These are phyloP conservation scores for Alternaria solani DNA, from an alignment of 2,329 filamentous ascomycete genomes.

Conservation along the genomic window DNA sequence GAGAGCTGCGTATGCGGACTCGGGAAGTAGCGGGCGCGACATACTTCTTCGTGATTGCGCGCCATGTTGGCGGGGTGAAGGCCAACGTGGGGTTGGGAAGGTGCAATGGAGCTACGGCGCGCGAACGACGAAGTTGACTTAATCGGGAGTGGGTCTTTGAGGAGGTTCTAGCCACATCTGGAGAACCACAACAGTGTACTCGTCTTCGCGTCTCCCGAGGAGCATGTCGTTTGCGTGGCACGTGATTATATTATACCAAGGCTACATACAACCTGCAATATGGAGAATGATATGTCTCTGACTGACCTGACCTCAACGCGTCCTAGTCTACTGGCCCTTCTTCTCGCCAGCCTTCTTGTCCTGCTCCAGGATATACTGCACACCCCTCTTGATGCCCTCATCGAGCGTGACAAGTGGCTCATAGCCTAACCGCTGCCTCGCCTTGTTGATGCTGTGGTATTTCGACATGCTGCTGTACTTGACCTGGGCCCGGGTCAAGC, in stretches of 20 bases:
- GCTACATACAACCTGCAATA: not conserved
- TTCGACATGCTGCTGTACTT: conserved; percentile 76
- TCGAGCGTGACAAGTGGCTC: conserved; percentile 70
- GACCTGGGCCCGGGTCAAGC: conserved; percentile 59
- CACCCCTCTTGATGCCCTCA: conserved; percentile 65
- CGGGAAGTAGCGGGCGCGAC: conserved; percentile 44
- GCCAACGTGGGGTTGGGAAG: conserved; percentile 12
- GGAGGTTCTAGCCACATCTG: conserved; percentile 17
- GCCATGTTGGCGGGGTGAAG: conserved; percentile 36
- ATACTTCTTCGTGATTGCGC: conserved; percentile 38
- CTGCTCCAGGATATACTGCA: conserved; percentile 51
- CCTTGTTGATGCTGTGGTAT: conserved; percentile 81
- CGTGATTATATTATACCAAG: not conserved
- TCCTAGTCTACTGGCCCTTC: conserved; percentile 41
- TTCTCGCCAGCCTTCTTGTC: conserved; percentile 43
- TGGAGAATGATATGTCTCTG: not conserved
- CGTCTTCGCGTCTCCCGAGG: not conserved
- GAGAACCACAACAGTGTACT: not conserved
- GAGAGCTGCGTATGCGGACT: conserved; percentile 48
- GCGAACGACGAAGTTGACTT: conserved; percentile 18
- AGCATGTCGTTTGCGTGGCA: not conserved
- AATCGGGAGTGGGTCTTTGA: conserved; percentile 16
- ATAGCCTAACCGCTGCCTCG: conserved; percentile 74
- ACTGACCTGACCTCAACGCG: not conserved
- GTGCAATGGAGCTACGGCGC: conserved; percentile 5